phyloP scores from a whole-genome alignment of 129 eudicot species.

The Erigeron canadensis region DNA sequence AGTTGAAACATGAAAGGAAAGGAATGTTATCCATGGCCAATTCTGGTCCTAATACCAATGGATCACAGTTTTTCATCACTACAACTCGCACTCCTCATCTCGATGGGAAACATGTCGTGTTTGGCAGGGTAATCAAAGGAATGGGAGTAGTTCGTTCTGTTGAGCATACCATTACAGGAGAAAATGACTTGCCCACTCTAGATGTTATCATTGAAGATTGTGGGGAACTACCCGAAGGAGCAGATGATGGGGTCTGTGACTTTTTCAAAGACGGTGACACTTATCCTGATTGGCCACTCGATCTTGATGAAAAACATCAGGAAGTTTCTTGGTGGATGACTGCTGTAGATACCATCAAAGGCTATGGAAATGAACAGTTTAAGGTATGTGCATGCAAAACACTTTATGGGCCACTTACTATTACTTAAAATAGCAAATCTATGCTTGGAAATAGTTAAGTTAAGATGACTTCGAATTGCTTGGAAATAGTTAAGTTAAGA shows the following conservation, averaged over 20 bases:
- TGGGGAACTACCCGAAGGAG: constrained; percentile 92
- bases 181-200: constrained; percentile 46
- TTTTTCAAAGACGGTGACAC: constrained; percentile 89
- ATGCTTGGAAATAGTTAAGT: neutral
- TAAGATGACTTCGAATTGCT: neutral
- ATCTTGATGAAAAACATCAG: constrained; percentile 66
- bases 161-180: constrained; percentile 57
- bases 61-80: constrained; percentile 81
- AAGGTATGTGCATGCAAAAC: constrained; percentile 53
- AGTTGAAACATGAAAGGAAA: constrained; percentile 78
- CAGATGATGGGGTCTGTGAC: constrained; percentile 75
- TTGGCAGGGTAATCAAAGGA: constrained; percentile 91
- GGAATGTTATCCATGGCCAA: constrained; percentile 98
- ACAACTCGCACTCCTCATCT: constrained; percentile 73
- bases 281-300: constrained; percentile 93
- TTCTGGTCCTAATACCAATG: constrained; percentile 81
- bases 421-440: neutral
- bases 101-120: constrained; percentile 88
- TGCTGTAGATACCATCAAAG: constrained; percentile 64
- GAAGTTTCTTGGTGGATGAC: constrained; percentile 73
- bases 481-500: neutral
- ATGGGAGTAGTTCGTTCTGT: constrained; percentile 79
- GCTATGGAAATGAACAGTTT: constrained; percentile 70
- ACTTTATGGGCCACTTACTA: neutral
- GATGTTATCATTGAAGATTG: constrained; percentile 78